Conservation (phyloP, 2,329 filamentous ascomycete genomes). For the Pyricularia pennisetigena region DNA sequence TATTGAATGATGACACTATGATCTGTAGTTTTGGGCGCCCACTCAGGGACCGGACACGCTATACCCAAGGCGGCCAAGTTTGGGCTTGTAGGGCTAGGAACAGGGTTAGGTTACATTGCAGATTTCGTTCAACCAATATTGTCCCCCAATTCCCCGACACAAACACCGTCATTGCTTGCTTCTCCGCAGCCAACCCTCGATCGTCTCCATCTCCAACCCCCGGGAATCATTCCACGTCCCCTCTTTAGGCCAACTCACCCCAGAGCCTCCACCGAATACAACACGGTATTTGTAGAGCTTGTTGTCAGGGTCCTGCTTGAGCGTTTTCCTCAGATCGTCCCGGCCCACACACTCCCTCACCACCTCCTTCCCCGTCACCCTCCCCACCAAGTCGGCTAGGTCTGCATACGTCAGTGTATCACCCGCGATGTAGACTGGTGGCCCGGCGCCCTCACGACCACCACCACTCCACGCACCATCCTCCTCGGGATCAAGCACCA, state of each 20-base stretch:
- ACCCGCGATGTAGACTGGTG: slow-evolving; percentile 49
- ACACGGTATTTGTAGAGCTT: slow-evolving; percentile 48
- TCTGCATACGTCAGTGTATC: slow-evolving; percentile 50
- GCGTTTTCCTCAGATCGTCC: slow-evolving; percentile 30
- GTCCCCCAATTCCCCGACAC: background rate
- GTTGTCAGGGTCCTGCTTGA: slow-evolving; percentile 35
- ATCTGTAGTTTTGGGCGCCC: background rate
- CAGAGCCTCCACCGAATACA: slow-evolving; percentile 48
- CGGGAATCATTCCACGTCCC: slow-evolving; percentile 42
- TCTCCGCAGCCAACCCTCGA: slow-evolving; percentile 13
- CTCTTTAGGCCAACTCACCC: slow-evolving; percentile 47
- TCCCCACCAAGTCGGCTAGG: slow-evolving; percentile 38
- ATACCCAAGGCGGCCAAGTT: background rate
- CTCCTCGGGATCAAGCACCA: slow-evolving; percentile 33
- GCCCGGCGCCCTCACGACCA: slow-evolving; percentile 10
- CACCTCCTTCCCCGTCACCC: slow-evolving; percentile 18
- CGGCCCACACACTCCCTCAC: slow-evolving; percentile 40
- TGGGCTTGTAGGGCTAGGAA: background rate
- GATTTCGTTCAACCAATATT: background rate
- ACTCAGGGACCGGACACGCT: background rate
- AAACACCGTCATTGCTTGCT: background rate
- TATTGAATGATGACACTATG: background rate
- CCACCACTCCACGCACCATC: slow-evolving; percentile 6
- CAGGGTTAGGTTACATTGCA: background rate
- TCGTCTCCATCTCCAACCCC: slow-evolving; percentile 31